Evolutionary conservation across 371 early-diverging fungal genomes (phyloP), one percentile per base, ranked within the genome.

Genomic region (Saksenaea vasiformis): DNA sequence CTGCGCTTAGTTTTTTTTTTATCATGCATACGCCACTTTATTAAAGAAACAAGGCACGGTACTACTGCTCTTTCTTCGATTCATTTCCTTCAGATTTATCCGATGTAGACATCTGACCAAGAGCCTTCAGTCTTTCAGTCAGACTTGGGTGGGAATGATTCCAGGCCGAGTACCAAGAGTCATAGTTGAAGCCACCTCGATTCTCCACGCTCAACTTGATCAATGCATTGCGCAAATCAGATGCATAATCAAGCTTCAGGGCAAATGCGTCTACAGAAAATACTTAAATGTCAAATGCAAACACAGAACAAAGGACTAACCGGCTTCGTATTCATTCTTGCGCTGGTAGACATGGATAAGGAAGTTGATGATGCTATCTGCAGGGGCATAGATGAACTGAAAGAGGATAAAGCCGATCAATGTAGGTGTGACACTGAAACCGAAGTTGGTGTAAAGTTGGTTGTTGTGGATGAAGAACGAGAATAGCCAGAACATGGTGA

Each of bases 71-170:
- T 22, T 74, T 71, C 55, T 78, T 73, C 36, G 64, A 61, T 17
- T 68, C 70, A 27, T 71, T 66, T 11, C 64, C 62, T 35, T 76
- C 74, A 13, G 77, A 77, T 35, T 66, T 74, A 44, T 81, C 79
- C 2, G 77, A 73, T 17, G 79, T 73, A 53, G 79, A 76, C 35
- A 70, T 60, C 7, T 76, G 67, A 17, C 83, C 83, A 26, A 97
- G 82, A 15, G 91, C 90, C 37, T 85, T 79, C 60, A 97, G 73
- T 64, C 99, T 87, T 77, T 99, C 98, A 0, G 94, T 87, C 26
- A 98, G 72, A 54, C 96, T 95, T 44, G 99, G 99, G 71, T 98
- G 98, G 9, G 93, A 92, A 68, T 94, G 91, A 64, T 98, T 90
- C 85, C 91, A 95, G n/a, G 93, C 92, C 26, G 96, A 95, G 74